Evolutionary conservation across 2,329 filamentous ascomycete species (phyloP).

Genomic region (Pyrenophora seminiperda): DNA sequence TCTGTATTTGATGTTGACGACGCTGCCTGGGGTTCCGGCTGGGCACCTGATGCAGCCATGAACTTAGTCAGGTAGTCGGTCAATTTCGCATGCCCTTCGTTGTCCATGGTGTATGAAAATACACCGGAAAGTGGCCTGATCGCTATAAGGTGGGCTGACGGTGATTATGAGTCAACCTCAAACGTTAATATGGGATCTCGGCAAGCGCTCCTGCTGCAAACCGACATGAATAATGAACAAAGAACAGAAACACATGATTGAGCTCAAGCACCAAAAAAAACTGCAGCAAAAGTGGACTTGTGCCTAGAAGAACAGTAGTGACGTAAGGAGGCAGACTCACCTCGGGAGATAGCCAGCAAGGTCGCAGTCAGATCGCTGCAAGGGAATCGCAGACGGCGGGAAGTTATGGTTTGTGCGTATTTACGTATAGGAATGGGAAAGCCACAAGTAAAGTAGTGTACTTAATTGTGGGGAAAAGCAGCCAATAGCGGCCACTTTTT

Average conservation of each 20-base stretch:
- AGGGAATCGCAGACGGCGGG: neutral
- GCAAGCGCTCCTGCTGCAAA: slow-evolving; percentile 27
- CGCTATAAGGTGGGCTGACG: neutral
- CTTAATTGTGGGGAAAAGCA: neutral
- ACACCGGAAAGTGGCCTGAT: neutral
- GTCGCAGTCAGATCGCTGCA: too few relatives aligned
- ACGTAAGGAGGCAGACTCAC: slow-evolving; percentile 5
- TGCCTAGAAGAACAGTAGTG: neutral
- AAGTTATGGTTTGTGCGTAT: neutral
- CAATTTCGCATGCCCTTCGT: slow-evolving; percentile 18
- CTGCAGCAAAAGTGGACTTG: slow-evolving; percentile 9
- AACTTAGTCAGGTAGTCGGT: slow-evolving; percentile 20
- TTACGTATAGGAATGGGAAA: neutral
- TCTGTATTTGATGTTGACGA: neutral
- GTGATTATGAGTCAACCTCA: slow-evolving; percentile 19
- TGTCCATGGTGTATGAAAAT: slow-evolving; percentile 9
- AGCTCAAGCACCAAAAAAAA: slow-evolving; percentile 21
- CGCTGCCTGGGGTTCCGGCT: slow-evolving; percentile 2
- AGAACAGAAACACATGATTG: slow-evolving; percentile 28
- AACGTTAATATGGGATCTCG: slow-evolving; percentile 25
- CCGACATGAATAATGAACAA: slow-evolving; percentile 28
- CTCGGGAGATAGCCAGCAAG: neutral
- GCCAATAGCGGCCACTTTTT: slow-evolving; percentile 22
- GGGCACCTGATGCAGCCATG: slow-evolving; percentile 8
- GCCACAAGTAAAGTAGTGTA: neutral